Evolutionary conservation across 805 yeast species (phyloP).

Genomic region (Saccharomycopsis lassenensis): DNA sequence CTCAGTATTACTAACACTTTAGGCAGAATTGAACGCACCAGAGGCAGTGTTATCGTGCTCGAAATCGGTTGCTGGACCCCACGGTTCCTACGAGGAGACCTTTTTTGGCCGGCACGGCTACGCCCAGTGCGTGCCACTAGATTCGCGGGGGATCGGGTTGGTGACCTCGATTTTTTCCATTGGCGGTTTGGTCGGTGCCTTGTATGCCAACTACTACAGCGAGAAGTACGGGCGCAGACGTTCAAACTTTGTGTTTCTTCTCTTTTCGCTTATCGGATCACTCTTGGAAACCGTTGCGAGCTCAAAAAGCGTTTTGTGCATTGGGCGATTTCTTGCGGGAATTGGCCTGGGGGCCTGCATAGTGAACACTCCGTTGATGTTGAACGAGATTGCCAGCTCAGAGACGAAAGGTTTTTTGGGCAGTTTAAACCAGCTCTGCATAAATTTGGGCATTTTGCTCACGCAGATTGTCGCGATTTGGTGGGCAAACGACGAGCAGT

Average conservation of each 20-base stretch:
- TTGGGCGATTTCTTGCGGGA: constrained; percentile 75
- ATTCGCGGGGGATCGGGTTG: constrained; percentile 50
- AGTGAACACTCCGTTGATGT: constrained; percentile 73
- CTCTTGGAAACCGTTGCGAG: constrained; percentile 42
- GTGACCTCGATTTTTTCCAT: constrained; percentile 71
- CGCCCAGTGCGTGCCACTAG: constrained; percentile 42
- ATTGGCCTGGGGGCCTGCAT: constrained; percentile 80
- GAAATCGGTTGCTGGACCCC: constrained; percentile 21
- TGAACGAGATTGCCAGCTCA: constrained; percentile 71
- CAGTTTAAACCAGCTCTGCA: constrained; percentile 77
- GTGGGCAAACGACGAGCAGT: constrained; percentile 53
- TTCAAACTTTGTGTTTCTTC: constrained; percentile 40
- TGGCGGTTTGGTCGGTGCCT: constrained; percentile 75
- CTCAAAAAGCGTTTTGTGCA: constrained; percentile 31
- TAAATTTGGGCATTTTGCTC: constrained; percentile 72
- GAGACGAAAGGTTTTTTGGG: constrained; percentile 69
- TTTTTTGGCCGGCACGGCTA: constrained; percentile 29
- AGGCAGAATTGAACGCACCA: constrained; percentile 87
- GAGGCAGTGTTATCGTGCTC: constrained; percentile 55
- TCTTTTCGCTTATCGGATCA: constrained; percentile 51
- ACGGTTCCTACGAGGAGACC: constrained; percentile 23
- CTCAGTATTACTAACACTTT: background rate
- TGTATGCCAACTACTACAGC: constrained; percentile 54
- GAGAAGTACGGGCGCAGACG: constrained; percentile 54
- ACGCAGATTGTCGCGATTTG: constrained; percentile 66